Percentiles rank a stretch among this genome's conserved stretches.
Evolutionary conservation across 2,329 filamentous ascomycete genomes (phyloP).

Genomic region (Claviceps arundinis): DNA sequence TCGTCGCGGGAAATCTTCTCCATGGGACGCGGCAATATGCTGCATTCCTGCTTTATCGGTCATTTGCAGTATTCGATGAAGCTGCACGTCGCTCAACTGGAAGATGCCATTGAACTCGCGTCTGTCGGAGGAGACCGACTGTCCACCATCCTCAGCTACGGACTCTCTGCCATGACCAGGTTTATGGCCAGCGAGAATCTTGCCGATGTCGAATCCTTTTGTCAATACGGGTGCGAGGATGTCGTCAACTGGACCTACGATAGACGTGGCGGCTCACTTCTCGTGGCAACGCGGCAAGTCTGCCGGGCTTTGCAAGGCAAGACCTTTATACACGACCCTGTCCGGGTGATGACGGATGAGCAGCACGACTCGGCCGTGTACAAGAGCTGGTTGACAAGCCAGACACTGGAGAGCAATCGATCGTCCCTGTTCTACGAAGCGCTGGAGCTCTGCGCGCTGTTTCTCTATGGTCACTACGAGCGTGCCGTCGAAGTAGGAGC

Average conservation of each 20-base stretch:
- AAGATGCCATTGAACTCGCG: conserved; percentile 53
- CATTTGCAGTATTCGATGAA: conserved; percentile 53
- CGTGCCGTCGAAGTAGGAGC: conserved; percentile 44
- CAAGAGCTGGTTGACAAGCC: conserved; percentile 43
- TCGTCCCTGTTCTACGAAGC: conserved; percentile 57
- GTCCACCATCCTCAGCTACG: conserved; percentile 58
- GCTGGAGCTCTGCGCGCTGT: conserved; percentile 48
- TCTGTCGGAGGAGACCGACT: conserved; percentile 57
- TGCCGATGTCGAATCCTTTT: conserved; percentile 55
- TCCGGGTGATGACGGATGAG: conserved; percentile 52
- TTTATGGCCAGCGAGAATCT: conserved; percentile 59
- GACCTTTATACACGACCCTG: conserved; percentile 38
- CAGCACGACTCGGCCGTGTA: conserved; percentile 47
- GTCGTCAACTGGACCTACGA: conserved; percentile 60
- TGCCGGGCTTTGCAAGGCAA: conserved; percentile 63
- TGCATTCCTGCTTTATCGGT: conserved; percentile 56
- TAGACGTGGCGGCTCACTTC: conserved; percentile 54
- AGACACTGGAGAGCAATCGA: conserved; percentile 45
- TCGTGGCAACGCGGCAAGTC: conserved; percentile 53
- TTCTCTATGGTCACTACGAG: conserved; percentile 50
- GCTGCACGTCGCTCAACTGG: conserved; percentile 44
- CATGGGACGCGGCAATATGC: conserved; percentile 53
- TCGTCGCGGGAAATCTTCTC: conserved; percentile 51
- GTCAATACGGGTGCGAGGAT: conserved; percentile 60
- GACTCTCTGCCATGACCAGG: conserved; percentile 50